These are phyloP conservation scores for Aspergillus funiculosus DNA, from an alignment of 495 filamentous ascomycete genomes.

Conservation along the genomic window DNA sequence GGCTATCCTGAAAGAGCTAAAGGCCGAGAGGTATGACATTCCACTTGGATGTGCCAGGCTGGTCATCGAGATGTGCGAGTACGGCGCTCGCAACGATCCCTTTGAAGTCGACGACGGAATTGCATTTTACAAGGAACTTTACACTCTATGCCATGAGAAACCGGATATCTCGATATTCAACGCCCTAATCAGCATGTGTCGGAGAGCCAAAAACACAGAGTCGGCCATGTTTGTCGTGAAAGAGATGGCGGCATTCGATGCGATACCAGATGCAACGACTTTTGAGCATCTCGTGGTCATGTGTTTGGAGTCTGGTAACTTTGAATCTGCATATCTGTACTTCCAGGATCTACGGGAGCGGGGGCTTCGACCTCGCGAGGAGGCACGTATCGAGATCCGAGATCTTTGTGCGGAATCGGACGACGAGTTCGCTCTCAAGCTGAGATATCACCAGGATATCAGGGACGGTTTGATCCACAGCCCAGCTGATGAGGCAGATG, in stretches of 20 bases:
- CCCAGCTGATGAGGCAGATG: constrained; percentile 8
- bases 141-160: constrained; percentile 51
- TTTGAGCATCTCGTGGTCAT: constrained; percentile 66
- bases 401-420: constrained; percentile 24
- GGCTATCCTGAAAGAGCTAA: constrained; percentile 48
- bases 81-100: constrained; percentile 23
- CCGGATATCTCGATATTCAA: constrained; percentile 63
- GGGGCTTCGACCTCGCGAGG: constrained; percentile 19
- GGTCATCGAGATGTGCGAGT: constrained; percentile 31
- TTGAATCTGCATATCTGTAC: constrained; percentile 38
- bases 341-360: constrained; percentile 33
- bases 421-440: constrained; percentile 27
- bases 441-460: constrained; percentile 29
- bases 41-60: constrained; percentile 30
- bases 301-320: constrained; percentile 46
- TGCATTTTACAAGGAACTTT: constrained; percentile 64
- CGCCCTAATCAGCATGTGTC: constrained; percentile 58
- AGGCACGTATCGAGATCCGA: constrained; percentile 26
- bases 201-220: constrained; percentile 41
- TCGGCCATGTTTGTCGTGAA: constrained; percentile 61
- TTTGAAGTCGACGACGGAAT: constrained; percentile 47
- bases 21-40: constrained; percentile 23
- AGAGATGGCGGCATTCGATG: constrained; percentile 63
- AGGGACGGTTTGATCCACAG: constrained; percentile 12
- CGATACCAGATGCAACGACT: constrained; percentile 54